These are phyloP conservation scores for Rhodotorula graminis DNA, from an alignment of 768 basidiomycete species.

Conservation along the genomic window DNA sequence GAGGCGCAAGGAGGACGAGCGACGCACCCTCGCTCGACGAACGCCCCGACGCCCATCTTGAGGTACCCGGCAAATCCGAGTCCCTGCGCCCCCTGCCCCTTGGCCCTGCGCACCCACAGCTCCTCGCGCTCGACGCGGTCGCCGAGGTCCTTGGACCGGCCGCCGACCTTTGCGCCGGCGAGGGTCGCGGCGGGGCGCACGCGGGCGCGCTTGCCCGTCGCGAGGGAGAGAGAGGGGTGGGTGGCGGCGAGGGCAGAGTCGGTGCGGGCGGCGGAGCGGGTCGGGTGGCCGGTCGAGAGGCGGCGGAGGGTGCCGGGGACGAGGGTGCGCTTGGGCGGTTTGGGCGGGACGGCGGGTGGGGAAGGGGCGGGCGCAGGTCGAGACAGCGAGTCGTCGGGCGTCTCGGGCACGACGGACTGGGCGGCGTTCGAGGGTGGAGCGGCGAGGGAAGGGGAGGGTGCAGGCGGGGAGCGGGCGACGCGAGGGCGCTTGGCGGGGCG, in stretches of 20 bases:
- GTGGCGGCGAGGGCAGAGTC: too few relatives aligned
- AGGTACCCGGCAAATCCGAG: conserved; percentile 38
- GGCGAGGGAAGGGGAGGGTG: not conserved
- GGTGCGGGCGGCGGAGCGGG: too few relatives aligned
- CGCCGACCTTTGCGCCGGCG: conserved; percentile 20
- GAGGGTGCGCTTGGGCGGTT: conserved; percentile 7
- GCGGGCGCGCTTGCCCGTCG: too few relatives aligned
- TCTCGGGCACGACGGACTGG: not conserved
- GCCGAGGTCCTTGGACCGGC: conserved; percentile 22
- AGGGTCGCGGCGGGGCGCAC: conserved; percentile 6
- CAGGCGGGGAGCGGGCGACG: not conserved
- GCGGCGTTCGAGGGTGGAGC: not conserved
- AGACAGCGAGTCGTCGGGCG: not conserved
- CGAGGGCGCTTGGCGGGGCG: conserved; percentile 9
- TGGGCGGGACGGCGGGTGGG: not conserved
- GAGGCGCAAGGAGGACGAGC: not conserved
- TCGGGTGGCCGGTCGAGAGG: conserved; percentile 8
- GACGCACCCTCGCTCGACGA: conserved; percentile 39
- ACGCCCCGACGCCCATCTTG: conserved; percentile 37
- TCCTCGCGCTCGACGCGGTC: conserved; percentile 12
- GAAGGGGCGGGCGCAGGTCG: not conserved
- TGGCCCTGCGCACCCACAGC: conserved; percentile 15
- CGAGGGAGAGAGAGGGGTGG: not conserved
- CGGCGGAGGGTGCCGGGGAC: conserved; percentile 21
- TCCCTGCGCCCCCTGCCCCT: not conserved